These are phyloP conservation scores for Helianthus tuberosus DNA, from an alignment of 129 eudicot genomes.

Conservation along the genomic window DNA sequence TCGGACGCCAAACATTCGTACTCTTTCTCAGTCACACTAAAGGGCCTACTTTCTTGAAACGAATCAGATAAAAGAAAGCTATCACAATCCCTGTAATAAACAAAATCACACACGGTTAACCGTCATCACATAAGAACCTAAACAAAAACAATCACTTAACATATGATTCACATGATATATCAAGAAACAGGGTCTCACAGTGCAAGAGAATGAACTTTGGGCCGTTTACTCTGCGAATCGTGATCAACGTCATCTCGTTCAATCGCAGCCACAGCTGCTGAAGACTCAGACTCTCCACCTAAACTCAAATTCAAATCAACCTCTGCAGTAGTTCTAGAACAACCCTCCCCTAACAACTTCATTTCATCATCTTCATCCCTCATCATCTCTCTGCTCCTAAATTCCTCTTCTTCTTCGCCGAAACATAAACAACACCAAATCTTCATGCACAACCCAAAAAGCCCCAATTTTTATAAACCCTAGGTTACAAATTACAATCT, in stretches of 20 bases:
- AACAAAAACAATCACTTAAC: not conserved
- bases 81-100: constrained; percentile 61
- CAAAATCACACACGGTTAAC: not conserved
- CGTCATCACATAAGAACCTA: not conserved
- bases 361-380: too few species aligned
- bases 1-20: constrained; percentile 29
- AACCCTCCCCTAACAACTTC: too few species aligned
- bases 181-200: constrained; percentile 43
- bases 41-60: constrained; percentile 30
- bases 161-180: not conserved
- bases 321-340: constrained; percentile 28
- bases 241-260: constrained; percentile 52
- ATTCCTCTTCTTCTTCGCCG: constrained; percentile 32
- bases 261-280: constrained; percentile 28
- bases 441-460: constrained; percentile 56
- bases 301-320: constrained; percentile 54
- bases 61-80: constrained; percentile 32
- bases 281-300: constrained; percentile 60
- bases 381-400: constrained; percentile 18
- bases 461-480: constrained; percentile 39
- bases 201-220: constrained; percentile 63
- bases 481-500: constrained; percentile 30
- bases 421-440: constrained; percentile 69
- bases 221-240: constrained; percentile 69
- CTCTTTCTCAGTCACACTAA: constrained; percentile 17